phyloP scores from a whole-genome alignment of 78 protist species.

The Dictyostelium capitatum region DNA sequence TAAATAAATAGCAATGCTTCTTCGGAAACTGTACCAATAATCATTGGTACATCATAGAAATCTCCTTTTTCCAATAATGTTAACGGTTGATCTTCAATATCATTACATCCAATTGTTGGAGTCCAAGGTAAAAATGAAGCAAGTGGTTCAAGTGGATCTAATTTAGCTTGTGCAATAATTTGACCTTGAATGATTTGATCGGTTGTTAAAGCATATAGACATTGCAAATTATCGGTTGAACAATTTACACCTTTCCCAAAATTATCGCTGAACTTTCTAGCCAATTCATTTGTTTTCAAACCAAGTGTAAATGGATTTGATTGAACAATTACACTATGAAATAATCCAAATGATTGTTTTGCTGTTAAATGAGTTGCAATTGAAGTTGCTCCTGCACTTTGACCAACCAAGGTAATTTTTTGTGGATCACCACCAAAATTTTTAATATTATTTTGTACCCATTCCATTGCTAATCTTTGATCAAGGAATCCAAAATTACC shows the following conservation, averaged over 20 bases:
- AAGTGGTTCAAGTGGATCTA: conserved; percentile 41
- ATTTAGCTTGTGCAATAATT: conserved; percentile 19
- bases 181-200: conserved; percentile 45
- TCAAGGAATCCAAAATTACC: conserved; percentile 88
- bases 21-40: conserved; percentile 51
- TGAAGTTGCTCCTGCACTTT: conserved; percentile 87
- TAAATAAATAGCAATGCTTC: conserved; percentile 65
- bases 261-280: neutral
- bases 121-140: conserved; percentile 66
- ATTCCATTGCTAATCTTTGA: conserved; percentile 85
- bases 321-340: conserved; percentile 10
- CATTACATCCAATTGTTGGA: conserved; percentile 44
- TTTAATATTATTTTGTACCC: conserved; percentile 86
- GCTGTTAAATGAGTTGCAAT: conserved; percentile 64
- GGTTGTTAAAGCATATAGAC: neutral
- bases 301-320: conserved; percentile 33
- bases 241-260: conserved; percentile 63
- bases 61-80: conserved; percentile 29
- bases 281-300: conserved; percentile 24
- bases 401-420: conserved; percentile 80
- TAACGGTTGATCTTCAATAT: conserved; percentile 60
- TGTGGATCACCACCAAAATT: conserved; percentile 88
- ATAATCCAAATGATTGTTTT: conserved; percentile 7
- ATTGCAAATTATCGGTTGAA: neutral
- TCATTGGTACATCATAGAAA: conserved; percentile 58